Percentiles rank a stretch among this genome's conserved stretches.
Conservation (phyloP, 176 grass and related monocot genomes). For the Carex kokanica region DNA sequence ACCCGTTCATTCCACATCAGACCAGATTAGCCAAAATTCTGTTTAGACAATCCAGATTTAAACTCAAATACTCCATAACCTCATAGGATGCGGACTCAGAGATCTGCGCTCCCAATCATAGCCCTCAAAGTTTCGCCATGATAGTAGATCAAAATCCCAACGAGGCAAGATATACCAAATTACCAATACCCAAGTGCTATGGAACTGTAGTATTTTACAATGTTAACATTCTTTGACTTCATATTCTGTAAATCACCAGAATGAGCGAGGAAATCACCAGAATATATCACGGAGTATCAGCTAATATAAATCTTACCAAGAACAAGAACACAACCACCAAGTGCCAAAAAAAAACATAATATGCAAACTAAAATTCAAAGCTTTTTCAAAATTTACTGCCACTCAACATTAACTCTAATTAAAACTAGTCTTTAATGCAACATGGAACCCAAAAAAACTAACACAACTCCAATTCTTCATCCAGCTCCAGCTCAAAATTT, state of each 20-base stretch:
- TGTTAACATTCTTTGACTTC: too few relatives aligned
- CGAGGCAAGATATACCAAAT: too few relatives aligned
- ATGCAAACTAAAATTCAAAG: slow-evolving; percentile 11
- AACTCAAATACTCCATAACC: too few relatives aligned
- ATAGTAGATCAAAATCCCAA: too few relatives aligned
- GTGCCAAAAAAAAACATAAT: neutral
- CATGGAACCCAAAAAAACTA: neutral
- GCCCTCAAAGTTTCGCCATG: too few relatives aligned
- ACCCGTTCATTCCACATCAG: too few relatives aligned
- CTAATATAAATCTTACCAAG: neutral
- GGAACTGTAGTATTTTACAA: too few relatives aligned
- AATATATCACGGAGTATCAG: neutral
- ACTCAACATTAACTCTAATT: neutral
- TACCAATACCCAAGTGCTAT: too few relatives aligned
- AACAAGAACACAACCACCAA: neutral
- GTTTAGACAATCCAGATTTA: too few relatives aligned
- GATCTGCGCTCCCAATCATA: too few relatives aligned
- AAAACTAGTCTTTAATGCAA: slow-evolving; percentile 4
- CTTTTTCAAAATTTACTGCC: slow-evolving; percentile 15
- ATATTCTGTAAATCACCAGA: neutral
- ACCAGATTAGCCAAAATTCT: too few relatives aligned
- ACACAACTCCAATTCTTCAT: neutral
- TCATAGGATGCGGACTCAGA: too few relatives aligned
- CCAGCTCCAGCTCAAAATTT: neutral
- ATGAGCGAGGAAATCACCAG: neutral